Evolutionary conservation across 768 basidiomycete genomes (phyloP).

Genomic region (Collybia mongolica): DNA sequence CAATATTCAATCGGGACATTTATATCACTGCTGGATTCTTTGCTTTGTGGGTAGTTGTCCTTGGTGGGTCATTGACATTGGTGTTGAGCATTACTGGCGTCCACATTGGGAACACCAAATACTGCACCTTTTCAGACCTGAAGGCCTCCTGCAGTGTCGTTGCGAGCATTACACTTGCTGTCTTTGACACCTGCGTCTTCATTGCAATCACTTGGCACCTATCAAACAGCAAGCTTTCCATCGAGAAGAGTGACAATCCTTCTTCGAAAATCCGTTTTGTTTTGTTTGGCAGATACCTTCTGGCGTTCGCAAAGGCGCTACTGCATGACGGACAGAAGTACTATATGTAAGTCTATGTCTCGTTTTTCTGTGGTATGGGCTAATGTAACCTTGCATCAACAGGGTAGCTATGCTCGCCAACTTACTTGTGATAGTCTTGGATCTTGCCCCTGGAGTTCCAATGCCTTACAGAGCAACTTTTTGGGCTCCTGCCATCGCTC

Average conservation of each 20-base stretch:
- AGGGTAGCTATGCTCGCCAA: conserved; percentile 3
- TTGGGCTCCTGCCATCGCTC: background rate
- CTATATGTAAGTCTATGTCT: conserved; percentile 5
- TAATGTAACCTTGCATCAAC: background rate
- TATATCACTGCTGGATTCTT: background rate
- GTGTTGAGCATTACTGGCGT: background rate
- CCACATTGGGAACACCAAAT: background rate
- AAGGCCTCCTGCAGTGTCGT: background rate
- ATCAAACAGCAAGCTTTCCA: background rate
- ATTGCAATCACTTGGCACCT: background rate
- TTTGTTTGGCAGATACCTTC: background rate
- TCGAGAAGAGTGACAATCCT: background rate
- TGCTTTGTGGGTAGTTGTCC: background rate
- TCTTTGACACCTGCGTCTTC: background rate
- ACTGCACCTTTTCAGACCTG: background rate
- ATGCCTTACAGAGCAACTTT: background rate
- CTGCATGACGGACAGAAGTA: background rate
- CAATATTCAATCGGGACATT: background rate
- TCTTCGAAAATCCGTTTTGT: background rate
- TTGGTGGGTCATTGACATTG: background rate
- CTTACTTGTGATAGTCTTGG: background rate
- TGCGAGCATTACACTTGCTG: background rate
- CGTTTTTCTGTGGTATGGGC: background rate
- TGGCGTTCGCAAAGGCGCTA: background rate
- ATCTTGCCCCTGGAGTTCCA: background rate